phyloP scores from a whole-genome alignment of 441 rosid species.

The Flueggea neowawraea region DNA sequence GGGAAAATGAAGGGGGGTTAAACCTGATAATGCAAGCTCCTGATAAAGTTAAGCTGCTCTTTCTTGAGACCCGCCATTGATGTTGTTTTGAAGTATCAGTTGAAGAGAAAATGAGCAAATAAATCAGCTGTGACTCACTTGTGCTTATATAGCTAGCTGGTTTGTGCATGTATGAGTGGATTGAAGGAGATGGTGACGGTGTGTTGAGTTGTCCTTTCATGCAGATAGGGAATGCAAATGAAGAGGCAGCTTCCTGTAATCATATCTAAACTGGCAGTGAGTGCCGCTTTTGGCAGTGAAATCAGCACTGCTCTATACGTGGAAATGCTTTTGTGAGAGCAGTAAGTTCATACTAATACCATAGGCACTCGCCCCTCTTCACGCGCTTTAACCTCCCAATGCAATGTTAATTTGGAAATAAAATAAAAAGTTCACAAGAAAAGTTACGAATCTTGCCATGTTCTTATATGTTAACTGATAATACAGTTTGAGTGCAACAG shows the following conservation, averaged over 20 bases:
- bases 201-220: no score
- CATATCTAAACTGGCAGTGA: constrained; percentile 6
- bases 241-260: not conserved
- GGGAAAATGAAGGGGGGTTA: not conserved
- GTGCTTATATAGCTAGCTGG: no score
- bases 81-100: not conserved
- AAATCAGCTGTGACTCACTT: no score
- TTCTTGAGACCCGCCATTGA: constrained; percentile 9
- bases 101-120: not conserved
- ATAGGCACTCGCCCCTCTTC: not conserved
- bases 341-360: not conserved
- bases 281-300: not conserved
- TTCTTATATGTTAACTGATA: no score
- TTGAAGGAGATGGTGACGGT: no score
- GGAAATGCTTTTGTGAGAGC: not conserved
- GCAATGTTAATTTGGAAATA: no score
- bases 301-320: not conserved
- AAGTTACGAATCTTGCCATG: no score
- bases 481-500: no score
- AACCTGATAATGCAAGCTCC: constrained; percentile 10
- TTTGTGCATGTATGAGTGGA: no score
- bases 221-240: not conserved
- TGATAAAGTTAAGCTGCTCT: not conserved
- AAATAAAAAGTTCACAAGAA: no score
- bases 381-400: not conserved